A percentile compares a stretch with the other conserved stretches of the same genome.
phyloP scores from a whole-genome alignment of 192 early-diverging fungal species.

The Spizellomyces punctatus region DNA sequence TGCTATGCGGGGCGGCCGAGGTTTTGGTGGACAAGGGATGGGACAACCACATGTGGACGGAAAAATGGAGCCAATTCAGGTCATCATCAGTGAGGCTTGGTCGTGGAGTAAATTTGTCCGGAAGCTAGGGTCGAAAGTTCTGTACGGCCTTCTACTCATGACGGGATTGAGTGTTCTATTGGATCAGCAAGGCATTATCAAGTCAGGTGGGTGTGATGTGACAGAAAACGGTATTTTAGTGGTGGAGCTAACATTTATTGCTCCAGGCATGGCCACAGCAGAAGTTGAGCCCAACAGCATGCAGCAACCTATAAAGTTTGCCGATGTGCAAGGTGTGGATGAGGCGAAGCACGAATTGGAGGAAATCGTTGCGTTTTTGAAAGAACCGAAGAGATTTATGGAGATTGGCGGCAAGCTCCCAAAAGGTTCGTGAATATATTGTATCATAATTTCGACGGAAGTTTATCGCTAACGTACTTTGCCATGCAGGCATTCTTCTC shows the following conservation, averaged over 20 bases:
- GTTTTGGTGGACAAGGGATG: neutral
- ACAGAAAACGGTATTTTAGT: neutral
- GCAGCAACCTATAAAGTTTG: slow-evolving; percentile 75
- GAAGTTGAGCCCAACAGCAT: slow-evolving; percentile 52
- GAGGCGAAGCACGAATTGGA: slow-evolving; percentile 98
- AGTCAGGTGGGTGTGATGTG: slow-evolving; percentile 35
- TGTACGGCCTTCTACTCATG: slow-evolving; percentile 52
- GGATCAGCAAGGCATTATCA: slow-evolving; percentile 60
- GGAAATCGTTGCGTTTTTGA: slow-evolving; percentile 95
- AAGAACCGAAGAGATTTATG: slow-evolving; percentile 87
- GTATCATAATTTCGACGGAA: neutral
- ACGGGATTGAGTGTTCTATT: slow-evolving; percentile 56
- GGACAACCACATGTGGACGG: slow-evolving; percentile 15
- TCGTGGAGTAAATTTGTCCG: slow-evolving; percentile 57
- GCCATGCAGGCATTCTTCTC: slow-evolving; percentile 47
- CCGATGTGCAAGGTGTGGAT: slow-evolving; percentile 96
- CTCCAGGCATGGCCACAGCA: slow-evolving; percentile 34
- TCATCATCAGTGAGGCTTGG: slow-evolving; percentile 57
- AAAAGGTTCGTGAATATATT: slow-evolving; percentile 73
- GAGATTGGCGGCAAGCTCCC: slow-evolving; percentile 94
- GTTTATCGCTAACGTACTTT: neutral
- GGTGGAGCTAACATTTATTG: neutral
- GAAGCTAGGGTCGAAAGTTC: slow-evolving; percentile 41
- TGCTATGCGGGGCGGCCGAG: neutral
- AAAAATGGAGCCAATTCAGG: slow-evolving; percentile 48